Percentiles rank a stretch among this genome's conserved stretches.
Evolutionary conservation across 352 stramenopile genomes (phyloP).

Genomic region (Phytophthora pistaciae): DNA sequence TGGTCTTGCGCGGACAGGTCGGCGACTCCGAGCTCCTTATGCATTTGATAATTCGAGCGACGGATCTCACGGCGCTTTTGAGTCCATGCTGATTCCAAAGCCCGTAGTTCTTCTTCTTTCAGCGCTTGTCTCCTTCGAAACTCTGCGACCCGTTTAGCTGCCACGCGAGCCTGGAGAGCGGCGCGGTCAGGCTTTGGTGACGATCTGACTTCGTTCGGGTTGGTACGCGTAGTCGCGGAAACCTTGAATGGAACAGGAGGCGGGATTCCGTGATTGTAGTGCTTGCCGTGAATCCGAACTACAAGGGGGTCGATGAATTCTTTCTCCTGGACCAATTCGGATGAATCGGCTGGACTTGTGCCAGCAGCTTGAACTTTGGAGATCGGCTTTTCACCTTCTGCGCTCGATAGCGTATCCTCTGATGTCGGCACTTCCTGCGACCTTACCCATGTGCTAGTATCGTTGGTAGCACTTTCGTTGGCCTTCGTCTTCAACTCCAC

Average conservation of each 20-base stretch:
- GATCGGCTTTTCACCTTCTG: neutral
- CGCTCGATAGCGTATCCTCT: conserved; percentile 10
- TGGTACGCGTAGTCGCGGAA: neutral
- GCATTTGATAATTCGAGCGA: conserved; percentile 48
- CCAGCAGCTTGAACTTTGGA: neutral
- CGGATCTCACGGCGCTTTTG: conserved; percentile 44
- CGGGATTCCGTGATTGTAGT: conserved; percentile 9
- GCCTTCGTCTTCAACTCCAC: conserved; percentile 4
- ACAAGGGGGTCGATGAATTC: neutral
- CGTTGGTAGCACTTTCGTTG: neutral
- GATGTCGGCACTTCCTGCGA: conserved; percentile 11
- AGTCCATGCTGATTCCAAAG: conserved; percentile 12
- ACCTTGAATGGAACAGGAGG: conserved; percentile 9
- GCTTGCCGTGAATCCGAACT: conserved; percentile 22
- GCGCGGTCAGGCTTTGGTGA: conserved; percentile 11
- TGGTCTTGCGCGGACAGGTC: conserved; percentile 46
- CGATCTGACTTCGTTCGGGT: neutral
- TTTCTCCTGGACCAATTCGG: neutral
- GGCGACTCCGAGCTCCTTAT: conserved; percentile 48
- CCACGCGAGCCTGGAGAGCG: conserved; percentile 28
- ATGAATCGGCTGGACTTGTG: neutral
- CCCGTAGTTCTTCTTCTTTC: conserved; percentile 17
- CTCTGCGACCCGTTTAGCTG: conserved; percentile 26
- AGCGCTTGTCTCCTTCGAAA: conserved; percentile 10
- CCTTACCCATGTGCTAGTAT: neutral